phyloP scores from a whole-genome alignment of 2,329 filamentous ascomycete genomes.

The Aurifilum marmelostoma region DNA sequence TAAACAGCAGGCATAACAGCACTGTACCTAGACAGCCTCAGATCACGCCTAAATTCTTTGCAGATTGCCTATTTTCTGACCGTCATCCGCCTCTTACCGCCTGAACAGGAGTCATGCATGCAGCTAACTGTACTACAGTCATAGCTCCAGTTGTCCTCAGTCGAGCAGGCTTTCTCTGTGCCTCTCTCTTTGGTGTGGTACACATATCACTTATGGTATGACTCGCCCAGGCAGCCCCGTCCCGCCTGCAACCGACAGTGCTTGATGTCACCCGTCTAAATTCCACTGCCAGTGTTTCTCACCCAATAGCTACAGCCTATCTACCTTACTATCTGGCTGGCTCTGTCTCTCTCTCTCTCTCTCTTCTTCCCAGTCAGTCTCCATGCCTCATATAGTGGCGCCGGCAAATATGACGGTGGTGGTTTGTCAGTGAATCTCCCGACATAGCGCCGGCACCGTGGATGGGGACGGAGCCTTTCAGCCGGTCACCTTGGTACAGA shows the following conservation, averaged over 20 bases:
- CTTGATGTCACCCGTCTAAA: background rate
- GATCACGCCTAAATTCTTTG: background rate
- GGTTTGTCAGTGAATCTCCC: constrained; percentile 16
- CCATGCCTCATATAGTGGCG: constrained; percentile 16
- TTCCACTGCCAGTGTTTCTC: constrained; percentile 25
- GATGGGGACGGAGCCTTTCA: background rate
- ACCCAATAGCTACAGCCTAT: background rate
- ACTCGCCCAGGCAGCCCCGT: constrained; percentile 22
- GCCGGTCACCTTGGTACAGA: background rate
- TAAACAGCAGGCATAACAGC: too few species aligned
- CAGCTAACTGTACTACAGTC: background rate
- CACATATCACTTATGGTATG: constrained; percentile 17
- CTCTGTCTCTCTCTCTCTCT: background rate
- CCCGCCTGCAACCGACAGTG: background rate
- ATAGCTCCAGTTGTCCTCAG: background rate
- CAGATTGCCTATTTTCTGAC: background rate
- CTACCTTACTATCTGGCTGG: background rate
- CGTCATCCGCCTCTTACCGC: background rate
- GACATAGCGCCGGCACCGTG: constrained; percentile 20
- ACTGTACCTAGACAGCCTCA: background rate
- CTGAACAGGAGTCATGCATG: background rate
- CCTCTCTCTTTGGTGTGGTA: background rate
- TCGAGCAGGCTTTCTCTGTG: background rate
- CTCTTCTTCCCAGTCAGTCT: background rate
- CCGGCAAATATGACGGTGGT: constrained; percentile 3